These are phyloP conservation scores for Verticillium albo-atrum DNA, from an alignment of 2,329 filamentous ascomycete genomes.

Conservation along the genomic window DNA sequence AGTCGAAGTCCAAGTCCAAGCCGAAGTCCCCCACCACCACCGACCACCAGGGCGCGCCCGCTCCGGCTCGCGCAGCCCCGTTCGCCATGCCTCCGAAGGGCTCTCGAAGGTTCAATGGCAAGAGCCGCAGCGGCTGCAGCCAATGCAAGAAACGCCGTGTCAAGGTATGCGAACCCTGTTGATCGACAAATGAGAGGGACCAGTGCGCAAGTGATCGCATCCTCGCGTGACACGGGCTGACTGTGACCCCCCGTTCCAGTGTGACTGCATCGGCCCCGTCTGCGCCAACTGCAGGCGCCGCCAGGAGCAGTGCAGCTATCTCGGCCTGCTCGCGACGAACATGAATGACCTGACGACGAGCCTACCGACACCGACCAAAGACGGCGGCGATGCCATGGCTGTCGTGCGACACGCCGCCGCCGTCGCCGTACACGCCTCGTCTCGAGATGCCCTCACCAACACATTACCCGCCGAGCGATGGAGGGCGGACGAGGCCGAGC, in stretches of 20 bases:
- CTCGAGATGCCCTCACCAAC: constrained; percentile 7
- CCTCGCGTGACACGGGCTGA: too few species aligned
- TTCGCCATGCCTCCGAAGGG: constrained; percentile 6
- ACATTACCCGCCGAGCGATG: constrained; percentile 10
- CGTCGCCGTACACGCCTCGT: constrained; percentile 9
- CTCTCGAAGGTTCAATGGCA: constrained; percentile 11
- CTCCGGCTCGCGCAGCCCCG: background rate
- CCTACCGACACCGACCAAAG: constrained; percentile 2
- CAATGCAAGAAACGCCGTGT: constrained; percentile 13
- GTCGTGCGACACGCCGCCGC: constrained; percentile 11
- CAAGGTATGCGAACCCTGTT: constrained; percentile 6
- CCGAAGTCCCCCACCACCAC: background rate
- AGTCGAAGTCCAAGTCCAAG: too few species aligned
- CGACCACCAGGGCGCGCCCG: background rate
- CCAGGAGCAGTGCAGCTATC: constrained; percentile 12
- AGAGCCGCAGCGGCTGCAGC: constrained; percentile 12
- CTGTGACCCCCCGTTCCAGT: constrained; percentile 1
- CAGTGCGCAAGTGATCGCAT: too few species aligned
- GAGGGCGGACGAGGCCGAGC: constrained; percentile 11
- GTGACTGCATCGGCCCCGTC: constrained; percentile 11
- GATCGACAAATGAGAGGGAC: too few species aligned
- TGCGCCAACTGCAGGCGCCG: constrained; percentile 11
- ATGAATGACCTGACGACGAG: constrained; percentile 7
- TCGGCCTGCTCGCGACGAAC: constrained; percentile 9
- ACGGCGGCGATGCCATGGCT: constrained; percentile 3